phyloP scores from a whole-genome alignment of 202 grass and related monocot genomes.

The Digitaria exilis region DNA sequence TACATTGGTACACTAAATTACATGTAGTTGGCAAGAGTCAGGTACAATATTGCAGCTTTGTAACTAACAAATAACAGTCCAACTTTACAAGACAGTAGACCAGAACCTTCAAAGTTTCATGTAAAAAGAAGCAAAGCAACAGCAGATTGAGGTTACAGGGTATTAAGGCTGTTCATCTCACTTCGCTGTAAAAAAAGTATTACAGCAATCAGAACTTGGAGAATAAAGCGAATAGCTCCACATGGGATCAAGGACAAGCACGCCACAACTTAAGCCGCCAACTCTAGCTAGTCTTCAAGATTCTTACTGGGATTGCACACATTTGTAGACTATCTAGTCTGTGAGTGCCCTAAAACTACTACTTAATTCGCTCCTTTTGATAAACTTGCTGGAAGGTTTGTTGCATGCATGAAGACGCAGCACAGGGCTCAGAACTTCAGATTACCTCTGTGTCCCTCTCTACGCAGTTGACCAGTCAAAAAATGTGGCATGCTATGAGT shows the following conservation, averaged over 20 bases:
- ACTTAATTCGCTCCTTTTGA: conserved; percentile 68
- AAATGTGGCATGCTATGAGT: conserved; percentile 49
- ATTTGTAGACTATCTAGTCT: conserved; percentile 56
- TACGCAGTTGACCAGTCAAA: conserved; percentile 74
- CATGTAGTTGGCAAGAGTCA: neutral
- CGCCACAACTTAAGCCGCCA: conserved; percentile 32
- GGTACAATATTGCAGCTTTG: neutral
- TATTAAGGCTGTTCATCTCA: conserved; percentile 14
- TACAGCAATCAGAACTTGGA: conserved; percentile 41
- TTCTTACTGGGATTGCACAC: conserved; percentile 61
- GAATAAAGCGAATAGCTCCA: conserved; percentile 56
- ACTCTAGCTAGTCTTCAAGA: conserved; percentile 51
- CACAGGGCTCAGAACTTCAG: conserved; percentile 23
- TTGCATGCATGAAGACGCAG: conserved; percentile 31
- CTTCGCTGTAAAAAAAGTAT: conserved; percentile 25
- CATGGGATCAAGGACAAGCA: conserved; percentile 68
- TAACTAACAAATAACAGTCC: conserved; percentile 13
- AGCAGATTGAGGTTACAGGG: conserved; percentile 3
- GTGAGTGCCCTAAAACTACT: conserved; percentile 51
- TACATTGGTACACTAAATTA: too few species aligned
- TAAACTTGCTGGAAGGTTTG: conserved; percentile 53
- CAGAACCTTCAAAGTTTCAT: conserved; percentile 31
- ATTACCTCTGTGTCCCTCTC: conserved; percentile 41
- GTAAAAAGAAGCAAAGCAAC: conserved; percentile 29
- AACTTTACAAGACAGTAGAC: neutral